phyloP scores from a whole-genome alignment of 805 yeast species.

The Yamadazyma nakazawae region DNA sequence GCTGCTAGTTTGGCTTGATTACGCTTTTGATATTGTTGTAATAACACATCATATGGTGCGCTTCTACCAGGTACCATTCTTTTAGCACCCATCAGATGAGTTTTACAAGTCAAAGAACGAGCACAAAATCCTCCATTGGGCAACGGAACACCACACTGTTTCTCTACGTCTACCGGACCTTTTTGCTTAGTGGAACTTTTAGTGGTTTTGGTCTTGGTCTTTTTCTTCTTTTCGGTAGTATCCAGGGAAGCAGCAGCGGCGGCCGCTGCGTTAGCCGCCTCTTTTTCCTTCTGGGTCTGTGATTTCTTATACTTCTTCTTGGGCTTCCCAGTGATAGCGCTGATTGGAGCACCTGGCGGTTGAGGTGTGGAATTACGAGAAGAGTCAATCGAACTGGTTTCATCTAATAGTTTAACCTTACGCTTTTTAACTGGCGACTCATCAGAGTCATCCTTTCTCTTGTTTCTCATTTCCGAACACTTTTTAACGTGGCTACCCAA shows the following conservation, averaged over 20 bases:
- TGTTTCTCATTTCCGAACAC: slow-evolving; percentile 41
- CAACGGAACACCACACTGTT: slow-evolving; percentile 93
- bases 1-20: slow-evolving; percentile 90
- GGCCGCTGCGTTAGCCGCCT: slow-evolving; percentile 46
- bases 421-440: slow-evolving; percentile 21
- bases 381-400: slow-evolving; percentile 39
- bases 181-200: slow-evolving; percentile 54
- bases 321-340: slow-evolving; percentile 22
- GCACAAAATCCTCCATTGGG: slow-evolving; percentile 97
- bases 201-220: slow-evolving; percentile 34
- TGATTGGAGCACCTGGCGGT: slow-evolving; percentile 9
- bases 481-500: slow-evolving; percentile 28
- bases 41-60: slow-evolving; percentile 82
- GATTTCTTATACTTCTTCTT: slow-evolving; percentile 44
- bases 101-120: slow-evolving; percentile 91
- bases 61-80: slow-evolving; percentile 92
- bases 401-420: slow-evolving; percentile 32
- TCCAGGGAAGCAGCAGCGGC: slow-evolving; percentile 39
- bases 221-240: slow-evolving; percentile 14
- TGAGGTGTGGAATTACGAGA: slow-evolving; percentile 24
- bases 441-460: slow-evolving; percentile 16
- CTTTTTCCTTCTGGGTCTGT: slow-evolving; percentile 43
- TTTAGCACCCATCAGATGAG: slow-evolving; percentile 98
- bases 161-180: slow-evolving; percentile 87
- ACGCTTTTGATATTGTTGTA: slow-evolving; percentile 86